Evolutionary conservation across 257 asterid genomes (phyloP), one percentile per base, ranked within the genome.

Genomic region (Solanum megistacrolobum): DNA sequence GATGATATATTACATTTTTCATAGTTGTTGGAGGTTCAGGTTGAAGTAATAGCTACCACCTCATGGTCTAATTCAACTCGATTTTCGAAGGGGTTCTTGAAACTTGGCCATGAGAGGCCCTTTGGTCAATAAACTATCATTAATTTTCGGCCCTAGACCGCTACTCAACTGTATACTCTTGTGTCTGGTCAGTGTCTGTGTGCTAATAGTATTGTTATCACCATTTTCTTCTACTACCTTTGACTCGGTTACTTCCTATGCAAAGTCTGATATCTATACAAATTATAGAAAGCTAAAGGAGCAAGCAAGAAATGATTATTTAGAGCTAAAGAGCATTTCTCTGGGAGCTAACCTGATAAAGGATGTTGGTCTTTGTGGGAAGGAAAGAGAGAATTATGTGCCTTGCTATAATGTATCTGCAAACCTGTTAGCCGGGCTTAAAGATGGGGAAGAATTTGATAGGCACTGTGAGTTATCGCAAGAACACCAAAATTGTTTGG

Each of bases 361-460:
- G 89, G 95, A 94, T 89, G 93, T 93, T 87, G 94, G 89, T 89
- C 92, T 94, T 48, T 97, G 99, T 92, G 95, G 96, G 32, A 97
- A 95, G 93, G 99, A 97, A 75, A 94, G 92, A 87, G 99, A 97
- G 88, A 94, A 93, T 90, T 92, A 93, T 38, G 96, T 96, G 88
- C 99, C 99, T 88, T 97, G 99, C 93, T 96, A 97, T 90, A 97
- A 96, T 87, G 95, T 96, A 73, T 91, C 99, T 20, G 96, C 98
- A 60, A 96, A 93, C 89, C 87, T 96, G 86, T 89, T 91, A 83
- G 95, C 92, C 83, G 99, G 98, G 68, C 94, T 93, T 82, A 93
- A 93, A 58, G 94, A 96, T 86, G 98, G 96, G 74, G 99, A 97
- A 86, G 98, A 96, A 89, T 92, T 94, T 92, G 99, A 94, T 88